Evolutionary conservation across 176 grass and related monocot genomes (phyloP).

Genomic region (Musa acuminata): DNA sequence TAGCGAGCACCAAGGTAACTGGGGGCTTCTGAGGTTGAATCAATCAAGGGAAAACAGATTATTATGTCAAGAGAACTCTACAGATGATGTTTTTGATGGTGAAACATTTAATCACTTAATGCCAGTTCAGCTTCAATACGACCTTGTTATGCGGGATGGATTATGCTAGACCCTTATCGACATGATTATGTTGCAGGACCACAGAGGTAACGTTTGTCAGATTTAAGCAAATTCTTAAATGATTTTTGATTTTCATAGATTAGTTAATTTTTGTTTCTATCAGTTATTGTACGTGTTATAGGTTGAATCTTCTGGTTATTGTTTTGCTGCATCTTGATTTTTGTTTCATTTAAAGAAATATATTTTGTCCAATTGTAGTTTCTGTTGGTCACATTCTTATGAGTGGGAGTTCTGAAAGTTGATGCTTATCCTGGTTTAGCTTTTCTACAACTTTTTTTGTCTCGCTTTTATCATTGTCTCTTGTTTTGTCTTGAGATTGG

Average conservation of each 20-base stretch:
- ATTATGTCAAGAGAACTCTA: conserved; percentile 42
- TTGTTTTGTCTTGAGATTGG: too few species aligned
- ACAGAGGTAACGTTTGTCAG: not conserved
- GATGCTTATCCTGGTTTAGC: too few species aligned
- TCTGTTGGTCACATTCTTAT: too few species aligned
- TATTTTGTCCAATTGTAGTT: too few species aligned
- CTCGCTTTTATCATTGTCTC: too few species aligned
- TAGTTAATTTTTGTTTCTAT: not conserved
- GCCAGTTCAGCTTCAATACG: conserved; percentile 27
- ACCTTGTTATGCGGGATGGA: conserved; percentile 35
- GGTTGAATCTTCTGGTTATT: not conserved
- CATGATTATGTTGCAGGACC: not conserved
- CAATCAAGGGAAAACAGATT: conserved; percentile 26
- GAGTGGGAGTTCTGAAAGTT: too few species aligned
- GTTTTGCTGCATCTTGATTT: not conserved
- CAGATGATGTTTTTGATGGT: conserved; percentile 43
- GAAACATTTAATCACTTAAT: conserved; percentile 30
- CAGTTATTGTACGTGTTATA: not conserved
- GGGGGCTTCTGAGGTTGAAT: conserved; percentile 16
- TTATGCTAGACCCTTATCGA: conserved; percentile 16
- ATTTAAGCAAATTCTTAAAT: not conserved
- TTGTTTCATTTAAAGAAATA: too few species aligned
- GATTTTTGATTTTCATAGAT: not conserved
- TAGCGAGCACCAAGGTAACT: conserved; percentile 21
- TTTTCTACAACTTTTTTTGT: too few species aligned